Percentiles rank a stretch among this genome's conserved stretches.
Conservation (phyloP, 176 grass and related monocot genomes). For the Thalia dealbata region DNA sequence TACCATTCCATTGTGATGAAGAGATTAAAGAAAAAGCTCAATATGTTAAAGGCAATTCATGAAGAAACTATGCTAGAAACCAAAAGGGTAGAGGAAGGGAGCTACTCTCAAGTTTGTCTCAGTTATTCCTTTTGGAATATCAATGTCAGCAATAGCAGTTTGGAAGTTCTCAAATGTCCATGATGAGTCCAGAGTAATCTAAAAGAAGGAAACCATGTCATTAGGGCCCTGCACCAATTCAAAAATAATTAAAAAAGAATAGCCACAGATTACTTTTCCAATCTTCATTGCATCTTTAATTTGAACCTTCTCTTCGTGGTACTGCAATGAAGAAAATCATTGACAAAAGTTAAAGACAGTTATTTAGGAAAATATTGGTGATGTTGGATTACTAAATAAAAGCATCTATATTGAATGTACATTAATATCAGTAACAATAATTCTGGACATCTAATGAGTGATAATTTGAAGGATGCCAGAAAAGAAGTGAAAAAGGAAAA, state of each 20-base stretch:
- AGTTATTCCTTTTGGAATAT: conserved; percentile 56
- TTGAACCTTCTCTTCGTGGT: conserved; percentile 46
- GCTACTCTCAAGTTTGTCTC: conserved; percentile 70
- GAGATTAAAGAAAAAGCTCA: too few relatives aligned
- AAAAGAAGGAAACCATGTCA: conserved; percentile 1
- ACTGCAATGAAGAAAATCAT: conserved; percentile 28
- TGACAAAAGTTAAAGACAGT: not conserved
- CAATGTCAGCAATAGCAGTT: conserved; percentile 41
- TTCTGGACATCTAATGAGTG: not conserved
- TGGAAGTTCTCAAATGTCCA: conserved; percentile 68
- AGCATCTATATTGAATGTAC: not conserved
- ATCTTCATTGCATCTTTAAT: conserved; percentile 56
- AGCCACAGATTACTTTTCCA: conserved; percentile 32
- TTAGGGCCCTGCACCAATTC: not conserved
- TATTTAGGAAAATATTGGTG: not conserved
- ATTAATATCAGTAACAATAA: not conserved
- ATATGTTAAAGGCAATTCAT: too few relatives aligned
- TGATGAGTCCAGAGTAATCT: conserved; percentile 62
- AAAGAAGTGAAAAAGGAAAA: conserved; percentile 10
- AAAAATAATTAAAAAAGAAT: not conserved
- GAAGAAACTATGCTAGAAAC: not conserved
- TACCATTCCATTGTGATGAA: too few relatives aligned
- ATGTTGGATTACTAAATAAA: not conserved
- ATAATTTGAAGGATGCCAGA: not conserved
- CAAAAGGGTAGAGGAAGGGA: too few relatives aligned